phyloP scores from a whole-genome alignment of 192 early-diverging fungal genomes.

The Ambispora gerdemannii region DNA sequence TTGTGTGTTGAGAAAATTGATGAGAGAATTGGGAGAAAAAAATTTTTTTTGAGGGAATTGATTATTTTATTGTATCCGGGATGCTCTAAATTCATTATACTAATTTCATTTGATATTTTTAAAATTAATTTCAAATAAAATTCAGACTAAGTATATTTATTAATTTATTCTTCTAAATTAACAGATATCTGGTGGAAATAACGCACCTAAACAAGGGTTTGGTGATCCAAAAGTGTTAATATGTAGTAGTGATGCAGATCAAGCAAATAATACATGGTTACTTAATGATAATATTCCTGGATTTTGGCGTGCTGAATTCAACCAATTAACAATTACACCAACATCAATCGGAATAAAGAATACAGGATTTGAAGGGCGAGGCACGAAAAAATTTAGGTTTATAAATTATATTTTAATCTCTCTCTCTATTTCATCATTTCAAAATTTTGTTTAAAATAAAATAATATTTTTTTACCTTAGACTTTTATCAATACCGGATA shows the following conservation, averaged over 20 bases:
- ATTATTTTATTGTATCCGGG: too few relatives aligned
- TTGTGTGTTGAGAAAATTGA: too few relatives aligned
- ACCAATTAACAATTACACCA: slow-evolving; percentile 52
- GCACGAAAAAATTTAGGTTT: slow-evolving; percentile 61
- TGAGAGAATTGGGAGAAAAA: too few relatives aligned
- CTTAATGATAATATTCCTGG: slow-evolving; percentile 67
- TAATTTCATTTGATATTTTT: too few relatives aligned
- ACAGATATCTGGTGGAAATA: slow-evolving; percentile 23
- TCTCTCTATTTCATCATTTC: too few relatives aligned
- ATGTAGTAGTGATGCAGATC: slow-evolving; percentile 16
- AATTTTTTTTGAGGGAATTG: too few relatives aligned
- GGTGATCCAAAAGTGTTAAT: slow-evolving; percentile 3
- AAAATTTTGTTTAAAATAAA: too few relatives aligned
- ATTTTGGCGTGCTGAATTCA: slow-evolving; percentile 61
- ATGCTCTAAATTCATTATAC: too few relatives aligned
- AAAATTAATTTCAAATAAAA: not conserved
- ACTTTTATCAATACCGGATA: slow-evolving; percentile 37
- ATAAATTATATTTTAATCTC: too few relatives aligned
- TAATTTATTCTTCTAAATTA: not conserved
- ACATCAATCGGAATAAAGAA: slow-evolving; percentile 67
- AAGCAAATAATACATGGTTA: slow-evolving; percentile 48
- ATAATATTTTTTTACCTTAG: slow-evolving; percentile 17
- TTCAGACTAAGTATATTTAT: slow-evolving; percentile 16
- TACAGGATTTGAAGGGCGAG: slow-evolving; percentile 50
- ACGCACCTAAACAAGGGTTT: not conserved